phyloP scores from a whole-genome alignment of 257 asterid genomes.

The Knoxia roxburghii region DNA sequence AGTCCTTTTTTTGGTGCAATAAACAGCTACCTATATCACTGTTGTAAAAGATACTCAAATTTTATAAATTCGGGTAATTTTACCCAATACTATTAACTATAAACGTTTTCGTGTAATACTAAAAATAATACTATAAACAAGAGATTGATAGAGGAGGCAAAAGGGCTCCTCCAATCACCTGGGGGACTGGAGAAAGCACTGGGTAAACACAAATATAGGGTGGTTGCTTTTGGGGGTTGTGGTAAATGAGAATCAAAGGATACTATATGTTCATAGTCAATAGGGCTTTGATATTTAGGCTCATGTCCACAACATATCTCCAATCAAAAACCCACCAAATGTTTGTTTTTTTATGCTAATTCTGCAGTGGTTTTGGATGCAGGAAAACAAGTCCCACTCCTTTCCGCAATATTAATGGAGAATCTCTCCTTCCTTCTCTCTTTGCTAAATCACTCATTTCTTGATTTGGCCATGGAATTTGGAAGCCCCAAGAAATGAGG shows the following conservation, averaged over 20 bases:
- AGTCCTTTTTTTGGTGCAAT: background rate
- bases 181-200: background rate
- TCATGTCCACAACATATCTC: background rate
- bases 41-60: no score
- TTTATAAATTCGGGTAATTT: no score
- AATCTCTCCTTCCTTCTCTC: background rate
- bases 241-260: background rate
- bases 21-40: no score
- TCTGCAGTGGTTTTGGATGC: background rate
- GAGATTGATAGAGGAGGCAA: no score
- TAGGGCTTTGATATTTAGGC: background rate
- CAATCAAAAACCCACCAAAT: background rate
- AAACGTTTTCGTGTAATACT: no score
- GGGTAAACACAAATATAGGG: background rate
- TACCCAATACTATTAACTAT: no score
- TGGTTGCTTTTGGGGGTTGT: background rate
- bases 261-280: background rate
- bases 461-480: background rate
- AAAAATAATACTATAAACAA: no score
- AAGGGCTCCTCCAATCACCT: constrained; percentile 16
- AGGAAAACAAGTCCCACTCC: background rate
- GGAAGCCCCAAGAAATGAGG: background rate
- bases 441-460: background rate
- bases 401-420: constrained; percentile 5
- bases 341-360: background rate